A percentile compares a stretch with the other conserved stretches of the same genome.
phyloP scores from a whole-genome alignment of 1,284 basidiomycete genomes.

The Hypsizygus ulmarius region DNA sequence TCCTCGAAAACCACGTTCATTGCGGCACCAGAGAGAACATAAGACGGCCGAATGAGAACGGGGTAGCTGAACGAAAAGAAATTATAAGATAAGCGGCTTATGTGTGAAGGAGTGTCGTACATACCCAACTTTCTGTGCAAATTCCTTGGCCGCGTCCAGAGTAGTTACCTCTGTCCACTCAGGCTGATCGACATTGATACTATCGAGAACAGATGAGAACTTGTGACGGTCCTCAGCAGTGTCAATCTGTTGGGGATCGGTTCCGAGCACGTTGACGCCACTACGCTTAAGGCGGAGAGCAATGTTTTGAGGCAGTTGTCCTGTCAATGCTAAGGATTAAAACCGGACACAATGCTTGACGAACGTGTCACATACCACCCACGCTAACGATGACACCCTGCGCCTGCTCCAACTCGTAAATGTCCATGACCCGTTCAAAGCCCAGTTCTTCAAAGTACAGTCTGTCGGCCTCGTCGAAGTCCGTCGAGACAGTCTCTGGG shows the following conservation, averaged over 20 bases:
- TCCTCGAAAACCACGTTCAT: slow-evolving; percentile 99
- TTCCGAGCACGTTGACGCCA: slow-evolving; percentile 93
- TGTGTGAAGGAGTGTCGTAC: slow-evolving; percentile 21
- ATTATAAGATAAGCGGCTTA: too few relatives aligned
- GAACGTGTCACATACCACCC: slow-evolving; percentile 63
- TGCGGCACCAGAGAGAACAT: slow-evolving; percentile 97
- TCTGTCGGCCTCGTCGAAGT: slow-evolving; percentile 98
- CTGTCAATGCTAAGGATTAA: slow-evolving; percentile 35
- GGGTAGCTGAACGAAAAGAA: too few relatives aligned
- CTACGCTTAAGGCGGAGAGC: slow-evolving; percentile 91
- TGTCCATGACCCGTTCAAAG: slow-evolving; percentile 99
- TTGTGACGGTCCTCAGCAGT: slow-evolving; percentile 99
- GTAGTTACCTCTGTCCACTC: slow-evolving; percentile 93
- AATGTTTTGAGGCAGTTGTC: slow-evolving; percentile 97
- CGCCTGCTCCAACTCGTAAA: slow-evolving; percentile 95
- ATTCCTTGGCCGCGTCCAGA: slow-evolving; percentile 88
- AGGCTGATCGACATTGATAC: slow-evolving; percentile 95
- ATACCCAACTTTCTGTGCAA: slow-evolving; percentile 82
- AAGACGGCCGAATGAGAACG: slow-evolving; percentile 94
- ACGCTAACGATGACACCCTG: slow-evolving; percentile 95
- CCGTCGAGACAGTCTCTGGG: slow-evolving; percentile 98
- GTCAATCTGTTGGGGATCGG: slow-evolving; percentile 94
- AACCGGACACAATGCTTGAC: background rate
- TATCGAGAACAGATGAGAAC: slow-evolving; percentile 95
- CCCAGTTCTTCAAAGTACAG: slow-evolving; percentile 99